These are phyloP conservation scores for Flaveria robusta DNA, from an alignment of 129 eudicot genomes.

Conservation along the genomic window DNA sequence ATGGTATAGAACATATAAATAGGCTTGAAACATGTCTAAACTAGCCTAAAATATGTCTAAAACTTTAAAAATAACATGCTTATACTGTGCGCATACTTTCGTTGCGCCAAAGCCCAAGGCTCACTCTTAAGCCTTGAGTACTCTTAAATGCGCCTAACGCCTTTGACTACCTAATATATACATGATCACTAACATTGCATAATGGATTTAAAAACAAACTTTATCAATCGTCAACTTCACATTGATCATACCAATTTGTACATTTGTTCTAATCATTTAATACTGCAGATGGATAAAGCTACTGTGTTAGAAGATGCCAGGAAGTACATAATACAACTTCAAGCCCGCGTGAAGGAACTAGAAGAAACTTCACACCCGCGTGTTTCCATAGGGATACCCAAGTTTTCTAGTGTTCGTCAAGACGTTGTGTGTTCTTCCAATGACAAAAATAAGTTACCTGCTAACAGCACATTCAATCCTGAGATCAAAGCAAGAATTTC, in stretches of 20 bases:
- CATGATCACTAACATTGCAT: not conserved
- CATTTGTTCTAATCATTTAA: not conserved
- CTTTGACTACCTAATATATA: not conserved
- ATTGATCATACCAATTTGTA: not conserved
- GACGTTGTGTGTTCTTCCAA: conserved; percentile 21
- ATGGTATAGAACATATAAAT: too few species aligned
- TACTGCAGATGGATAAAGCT: conserved; percentile 30
- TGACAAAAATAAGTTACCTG: conserved; percentile 19
- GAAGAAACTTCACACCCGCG: conserved; percentile 13
- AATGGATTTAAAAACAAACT: not conserved
- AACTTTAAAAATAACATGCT: too few species aligned
- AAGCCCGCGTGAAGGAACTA: conserved; percentile 31
- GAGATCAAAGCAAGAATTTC: conserved; percentile 37
- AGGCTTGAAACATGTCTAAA: too few species aligned
- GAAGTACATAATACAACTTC: conserved; percentile 28
- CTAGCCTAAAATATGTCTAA: too few species aligned
- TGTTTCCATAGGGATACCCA: conserved; percentile 19
- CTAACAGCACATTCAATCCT: conserved; percentile 1
- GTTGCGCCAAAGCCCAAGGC: too few species aligned
- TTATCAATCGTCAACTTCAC: not conserved
- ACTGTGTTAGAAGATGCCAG: conserved; percentile 37
- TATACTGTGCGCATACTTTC: too few species aligned
- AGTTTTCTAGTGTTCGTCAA: conserved; percentile 14
- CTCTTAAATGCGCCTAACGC: too few species aligned
- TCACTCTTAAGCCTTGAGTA: too few species aligned